These are phyloP conservation scores for Populus hybrid DNA, from an alignment of 441 rosid species.

Conservation along the genomic window DNA sequence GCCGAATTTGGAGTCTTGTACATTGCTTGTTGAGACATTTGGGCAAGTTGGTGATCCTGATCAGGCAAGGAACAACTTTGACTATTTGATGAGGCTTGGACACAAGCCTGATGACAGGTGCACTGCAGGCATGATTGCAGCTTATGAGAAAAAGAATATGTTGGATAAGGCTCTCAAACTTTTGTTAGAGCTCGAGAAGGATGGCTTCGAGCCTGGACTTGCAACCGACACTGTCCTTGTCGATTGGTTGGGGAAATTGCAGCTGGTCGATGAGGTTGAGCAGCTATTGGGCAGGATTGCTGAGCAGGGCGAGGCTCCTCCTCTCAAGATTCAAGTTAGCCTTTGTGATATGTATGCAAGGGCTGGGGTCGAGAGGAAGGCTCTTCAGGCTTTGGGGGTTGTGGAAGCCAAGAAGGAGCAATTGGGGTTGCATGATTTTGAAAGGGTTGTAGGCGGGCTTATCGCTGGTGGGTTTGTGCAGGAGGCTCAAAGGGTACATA, in stretches of 20 bases:
- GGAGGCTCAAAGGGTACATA: slow-evolving; percentile 55
- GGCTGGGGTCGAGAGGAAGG: slow-evolving; percentile 65
- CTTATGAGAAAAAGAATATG: slow-evolving; percentile 56
- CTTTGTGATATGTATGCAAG: slow-evolving; percentile 77
- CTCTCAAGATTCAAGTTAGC: slow-evolving; percentile 60
- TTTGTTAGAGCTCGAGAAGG: slow-evolving; percentile 69
- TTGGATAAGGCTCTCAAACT: slow-evolving; percentile 72
- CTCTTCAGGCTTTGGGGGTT: slow-evolving; percentile 70
- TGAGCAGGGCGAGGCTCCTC: slow-evolving; percentile 68
- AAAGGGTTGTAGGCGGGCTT: slow-evolving; percentile 55
- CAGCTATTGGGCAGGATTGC: slow-evolving; percentile 63
- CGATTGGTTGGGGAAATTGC: slow-evolving; percentile 69
- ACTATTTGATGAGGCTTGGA: slow-evolving; percentile 53
- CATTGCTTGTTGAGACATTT: slow-evolving; percentile 61
- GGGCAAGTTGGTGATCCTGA: slow-evolving; percentile 47
- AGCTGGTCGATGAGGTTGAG: slow-evolving; percentile 78
- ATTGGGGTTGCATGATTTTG: slow-evolving; percentile 51
- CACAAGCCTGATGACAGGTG: slow-evolving; percentile 64
- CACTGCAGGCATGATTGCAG: slow-evolving; percentile 63
- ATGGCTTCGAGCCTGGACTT: slow-evolving; percentile 66
- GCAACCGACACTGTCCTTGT: slow-evolving; percentile 65
- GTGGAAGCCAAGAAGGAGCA: slow-evolving; percentile 71
- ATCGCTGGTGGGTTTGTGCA: slow-evolving; percentile 54
- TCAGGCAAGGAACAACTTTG: slow-evolving; percentile 55
- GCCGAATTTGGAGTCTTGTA: slow-evolving; percentile 45